These are phyloP conservation scores for Verbascum thapsus DNA, from an alignment of 257 asterid species.

Conservation along the genomic window DNA sequence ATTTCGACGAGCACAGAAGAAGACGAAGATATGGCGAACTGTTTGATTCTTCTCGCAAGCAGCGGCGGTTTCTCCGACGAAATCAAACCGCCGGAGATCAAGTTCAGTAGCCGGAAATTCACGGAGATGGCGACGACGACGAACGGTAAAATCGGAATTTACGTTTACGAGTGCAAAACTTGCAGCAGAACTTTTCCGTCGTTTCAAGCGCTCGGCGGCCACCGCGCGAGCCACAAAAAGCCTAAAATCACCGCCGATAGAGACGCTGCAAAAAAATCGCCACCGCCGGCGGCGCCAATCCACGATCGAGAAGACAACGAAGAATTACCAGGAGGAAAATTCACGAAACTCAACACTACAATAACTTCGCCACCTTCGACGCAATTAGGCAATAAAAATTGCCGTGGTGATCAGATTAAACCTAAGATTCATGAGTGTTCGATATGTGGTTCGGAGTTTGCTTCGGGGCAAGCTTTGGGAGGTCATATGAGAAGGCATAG, in stretches of 20 bases:
- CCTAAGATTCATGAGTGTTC: constrained; percentile 76
- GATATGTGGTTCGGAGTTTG: constrained; percentile 78
- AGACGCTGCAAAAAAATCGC: constrained; percentile 37
- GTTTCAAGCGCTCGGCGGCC: constrained; percentile 94
- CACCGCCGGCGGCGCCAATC: constrained; percentile 21
- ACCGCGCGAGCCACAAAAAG: constrained; percentile 82
- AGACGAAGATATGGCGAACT: constrained; percentile 87
- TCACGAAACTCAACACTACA: too few species aligned
- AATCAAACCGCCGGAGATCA: constrained; percentile 26
- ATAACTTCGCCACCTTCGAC: constrained; percentile 20
- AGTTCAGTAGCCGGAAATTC: constrained; percentile 47
- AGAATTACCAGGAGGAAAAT: constrained; percentile 1
- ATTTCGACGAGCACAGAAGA: constrained; percentile 54
- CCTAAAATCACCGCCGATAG: constrained; percentile 42
- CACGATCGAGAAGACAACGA: constrained; percentile 4
- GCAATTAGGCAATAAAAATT: too few species aligned
- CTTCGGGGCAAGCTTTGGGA: constrained; percentile 88
- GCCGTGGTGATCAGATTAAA: too few species aligned
- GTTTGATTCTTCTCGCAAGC: constrained; percentile 77
- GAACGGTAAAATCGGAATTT: constrained; percentile 46
- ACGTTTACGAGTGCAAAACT: constrained; percentile 78
- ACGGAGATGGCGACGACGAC: constrained; percentile 45
- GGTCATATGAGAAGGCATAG: constrained; percentile 95
- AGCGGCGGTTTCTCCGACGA: constrained; percentile 16
- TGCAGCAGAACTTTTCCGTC: constrained; percentile 76